Evolutionary conservation across 208 protist species (phyloP).

Genomic region (Plasmodiophora brassicae): DNA sequence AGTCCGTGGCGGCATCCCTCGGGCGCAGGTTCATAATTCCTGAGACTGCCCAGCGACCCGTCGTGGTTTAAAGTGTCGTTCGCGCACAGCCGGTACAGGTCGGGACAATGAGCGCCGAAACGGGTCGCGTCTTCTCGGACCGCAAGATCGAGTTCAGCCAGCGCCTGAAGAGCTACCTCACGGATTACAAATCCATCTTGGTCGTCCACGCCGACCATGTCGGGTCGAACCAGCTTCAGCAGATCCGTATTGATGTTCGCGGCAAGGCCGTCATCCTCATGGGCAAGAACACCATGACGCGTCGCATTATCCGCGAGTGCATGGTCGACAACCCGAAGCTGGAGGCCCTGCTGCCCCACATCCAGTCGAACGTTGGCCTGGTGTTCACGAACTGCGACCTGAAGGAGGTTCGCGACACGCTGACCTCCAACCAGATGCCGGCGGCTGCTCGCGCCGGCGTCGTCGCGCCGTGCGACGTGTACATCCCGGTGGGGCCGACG

Average conservation of each 20-base stretch:
- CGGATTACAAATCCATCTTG: constrained; percentile 86
- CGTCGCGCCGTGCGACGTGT: constrained; percentile 89
- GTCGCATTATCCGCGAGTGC: constrained; percentile 79
- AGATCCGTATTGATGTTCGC: constrained; percentile 85
- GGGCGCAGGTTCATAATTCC: no score
- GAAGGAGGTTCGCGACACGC: constrained; percentile 68
- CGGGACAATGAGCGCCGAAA: constrained; percentile 27
- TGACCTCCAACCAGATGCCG: constrained; percentile 79
- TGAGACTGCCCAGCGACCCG: not conserved
- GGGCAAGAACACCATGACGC: constrained; percentile 97
- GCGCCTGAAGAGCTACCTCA: constrained; percentile 59
- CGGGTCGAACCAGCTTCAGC: constrained; percentile 89
- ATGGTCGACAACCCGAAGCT: constrained; percentile 53
- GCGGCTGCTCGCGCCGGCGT: constrained; percentile 89
- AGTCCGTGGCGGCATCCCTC: no score
- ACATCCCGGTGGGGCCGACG: constrained; percentile 88
- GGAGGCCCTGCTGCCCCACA: constrained; percentile 63
- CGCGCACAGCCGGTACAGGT: constrained; percentile 2
- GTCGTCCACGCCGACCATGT: constrained; percentile 94
- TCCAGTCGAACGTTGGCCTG: constrained; percentile 91
- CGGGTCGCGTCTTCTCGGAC: constrained; percentile 8
- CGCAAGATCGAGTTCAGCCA: constrained; percentile 33
- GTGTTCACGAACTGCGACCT: constrained; percentile 95
- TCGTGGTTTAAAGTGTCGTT: not conserved
- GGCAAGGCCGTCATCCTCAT: constrained; percentile 89